Base-by-base conservation (phyloP, 1,284 basidiomycete species). In the Ustilago sp. region DNA sequence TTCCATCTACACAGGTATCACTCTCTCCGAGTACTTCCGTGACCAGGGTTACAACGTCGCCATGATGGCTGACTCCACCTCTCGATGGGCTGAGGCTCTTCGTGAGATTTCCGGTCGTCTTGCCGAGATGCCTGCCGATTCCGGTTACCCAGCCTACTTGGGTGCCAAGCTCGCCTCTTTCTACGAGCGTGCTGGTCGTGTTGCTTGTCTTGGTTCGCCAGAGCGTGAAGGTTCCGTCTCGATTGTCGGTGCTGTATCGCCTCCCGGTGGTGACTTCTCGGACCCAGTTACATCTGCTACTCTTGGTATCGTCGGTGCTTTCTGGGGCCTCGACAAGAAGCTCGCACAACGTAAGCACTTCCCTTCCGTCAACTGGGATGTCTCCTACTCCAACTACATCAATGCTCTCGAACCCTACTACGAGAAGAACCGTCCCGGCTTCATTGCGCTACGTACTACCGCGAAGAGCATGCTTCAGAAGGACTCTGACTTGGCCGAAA, bases 61-160 rank as follows among this genome's bases (percentile, higher is more conserved):
- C 58, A 99, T 99, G 97, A 99, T 99, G 95, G 97, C 96, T 56
- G 97, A 99, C 87, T 98, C 96, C 8, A 98, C 97, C 0, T 98
- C 95, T 35, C 95, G 97, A 83, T 99, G 97, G 97, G 97, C 97
- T 59, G 97, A 99, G 87, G 97, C 97, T 38, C 89, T 99, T 58
- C 94, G 97, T 90, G 97, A 99, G 90, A 98, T 99, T 79, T 98
- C 95, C 43, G 97, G 97, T 89, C 95, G 97, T 88, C 88, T 99
- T 66, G 97, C 97, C 41, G 97, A 99, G 88, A 99, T 99, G 97
- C 97, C 97, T 65, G 97, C 97, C 51, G 97, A 99, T 88, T 98
- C 96, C 47, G 85, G 84, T 70, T 99, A 99, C 88, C 97, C 97
- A 59, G 97, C 97, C 6, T 99, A 99, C 88, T 91, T 99, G 74